phyloP scores from a whole-genome alignment of 2,329 filamentous ascomycete genomes.

The Apiospora phragmitis region DNA sequence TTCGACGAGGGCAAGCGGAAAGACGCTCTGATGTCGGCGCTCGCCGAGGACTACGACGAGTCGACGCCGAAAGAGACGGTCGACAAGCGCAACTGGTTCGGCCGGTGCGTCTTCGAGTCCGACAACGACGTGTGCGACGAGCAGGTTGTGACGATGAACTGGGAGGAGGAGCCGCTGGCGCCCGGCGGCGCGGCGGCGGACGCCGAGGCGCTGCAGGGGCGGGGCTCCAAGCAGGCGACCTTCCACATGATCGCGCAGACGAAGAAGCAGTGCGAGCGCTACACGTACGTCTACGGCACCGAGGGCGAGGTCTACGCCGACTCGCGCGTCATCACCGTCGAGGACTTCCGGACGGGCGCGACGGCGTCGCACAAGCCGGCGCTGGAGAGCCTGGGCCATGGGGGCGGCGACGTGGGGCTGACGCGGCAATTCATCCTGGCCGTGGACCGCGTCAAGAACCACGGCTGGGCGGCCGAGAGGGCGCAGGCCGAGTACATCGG shows the following conservation, averaged over 20 bases:
- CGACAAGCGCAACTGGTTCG: conserved; percentile 71
- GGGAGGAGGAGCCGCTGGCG: conserved; percentile 69
- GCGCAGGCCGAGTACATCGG: conserved; percentile 79
- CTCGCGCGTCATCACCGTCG: conserved; percentile 71
- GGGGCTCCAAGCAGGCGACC: conserved; percentile 78
- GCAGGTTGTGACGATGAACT: conserved; percentile 83
- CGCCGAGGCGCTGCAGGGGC: conserved; percentile 33
- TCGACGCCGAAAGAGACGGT: conserved; percentile 48
- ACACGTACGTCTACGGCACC: conserved; percentile 83
- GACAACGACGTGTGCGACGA: conserved; percentile 96
- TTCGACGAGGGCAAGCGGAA: conserved; percentile 47
- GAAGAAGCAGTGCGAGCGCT: conserved; percentile 80
- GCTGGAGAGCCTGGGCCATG: conserved; percentile 61
- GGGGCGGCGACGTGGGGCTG: conserved; percentile 79
- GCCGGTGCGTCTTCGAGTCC: conserved; percentile 90
- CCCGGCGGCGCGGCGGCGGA: background rate
- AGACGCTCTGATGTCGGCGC: conserved; percentile 36
- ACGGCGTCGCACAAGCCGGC: conserved; percentile 60
- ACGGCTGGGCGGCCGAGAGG: conserved; percentile 62
- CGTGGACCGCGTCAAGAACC: conserved; percentile 75
- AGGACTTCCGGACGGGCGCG: conserved; percentile 65
- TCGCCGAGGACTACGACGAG: conserved; percentile 54
- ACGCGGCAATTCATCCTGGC: conserved; percentile 81
- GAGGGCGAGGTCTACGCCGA: conserved; percentile 86
- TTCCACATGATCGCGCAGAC: conserved; percentile 96